Conservation (phyloP, 257 asterid genomes). For the Solanum clarkiae region DNA sequence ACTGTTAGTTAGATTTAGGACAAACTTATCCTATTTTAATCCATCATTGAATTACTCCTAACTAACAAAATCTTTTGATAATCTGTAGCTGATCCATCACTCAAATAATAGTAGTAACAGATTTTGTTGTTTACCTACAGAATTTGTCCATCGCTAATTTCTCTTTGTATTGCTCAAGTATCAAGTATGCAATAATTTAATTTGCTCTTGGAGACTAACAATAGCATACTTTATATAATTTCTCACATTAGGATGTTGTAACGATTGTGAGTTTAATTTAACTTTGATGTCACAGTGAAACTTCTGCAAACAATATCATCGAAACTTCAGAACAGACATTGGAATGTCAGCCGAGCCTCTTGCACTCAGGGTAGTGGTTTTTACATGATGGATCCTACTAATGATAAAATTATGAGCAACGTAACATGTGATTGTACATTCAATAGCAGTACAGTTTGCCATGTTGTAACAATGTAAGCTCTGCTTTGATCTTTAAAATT, state of each 20-base stretch:
- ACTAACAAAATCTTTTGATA: neutral
- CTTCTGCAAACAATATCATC: constrained; percentile 46
- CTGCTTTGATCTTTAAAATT: neutral
- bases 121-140: neutral
- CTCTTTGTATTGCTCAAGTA: neutral
- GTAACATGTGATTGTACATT: constrained; percentile 56
- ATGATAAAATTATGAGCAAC: neutral
- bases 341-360: constrained; percentile 40
- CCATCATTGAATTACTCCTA: neutral
- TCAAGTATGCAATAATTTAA: neutral
- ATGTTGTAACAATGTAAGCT: constrained; percentile 67
- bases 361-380: constrained; percentile 30
- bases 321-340: constrained; percentile 38
- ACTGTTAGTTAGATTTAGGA: neutral
- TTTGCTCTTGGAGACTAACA: neutral
- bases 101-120: neutral
- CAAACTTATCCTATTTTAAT: neutral
- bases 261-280: neutral
- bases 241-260: neutral
- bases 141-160: neutral
- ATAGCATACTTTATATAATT: neutral
- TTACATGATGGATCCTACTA: constrained; percentile 12
- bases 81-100: neutral
- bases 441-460: constrained; percentile 39
- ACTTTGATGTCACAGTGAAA: constrained; percentile 35